Conservation (phyloP, 106 monocot genomes). For the Platanthera guangdongensis region DNA sequence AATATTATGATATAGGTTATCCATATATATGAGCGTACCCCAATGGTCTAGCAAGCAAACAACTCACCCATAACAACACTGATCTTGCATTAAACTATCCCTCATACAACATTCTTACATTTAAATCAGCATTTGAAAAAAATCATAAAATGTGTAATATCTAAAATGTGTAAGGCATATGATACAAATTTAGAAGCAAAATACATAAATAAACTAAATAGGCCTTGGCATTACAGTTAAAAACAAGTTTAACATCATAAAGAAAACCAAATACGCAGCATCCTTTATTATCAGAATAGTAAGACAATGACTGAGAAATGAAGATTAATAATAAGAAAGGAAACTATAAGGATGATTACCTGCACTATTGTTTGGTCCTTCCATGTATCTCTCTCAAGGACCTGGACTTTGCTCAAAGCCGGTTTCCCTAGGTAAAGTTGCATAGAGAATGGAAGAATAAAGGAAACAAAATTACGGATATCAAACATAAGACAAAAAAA, state of each 20-base stretch:
- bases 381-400: conserved; percentile 59
- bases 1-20: no score
- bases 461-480: neutral
- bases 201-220: neutral
- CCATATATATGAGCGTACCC: no score
- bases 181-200: neutral
- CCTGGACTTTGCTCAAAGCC: conserved; percentile 63
- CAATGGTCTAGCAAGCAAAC: no score
- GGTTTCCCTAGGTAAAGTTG: conserved; percentile 54
- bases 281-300: neutral
- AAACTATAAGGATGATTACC: conserved; percentile 24
- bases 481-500: neutral
- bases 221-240: neutral
- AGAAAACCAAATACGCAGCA: no score
- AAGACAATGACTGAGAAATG: neutral
- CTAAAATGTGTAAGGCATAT: no score
- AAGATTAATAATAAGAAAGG: neutral
- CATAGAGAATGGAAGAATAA: conserved; percentile 6
- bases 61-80: no score
- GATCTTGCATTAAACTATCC: no score
- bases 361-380: conserved; percentile 55
- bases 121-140: no score
- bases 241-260: neutral
- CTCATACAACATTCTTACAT: no score
- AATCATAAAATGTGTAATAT: no score